Percentiles rank a stretch among this genome's conserved stretches.
Evolutionary conservation across 495 filamentous ascomycete genomes (phyloP).

Genomic region (Penicillium bialowiezense): DNA sequence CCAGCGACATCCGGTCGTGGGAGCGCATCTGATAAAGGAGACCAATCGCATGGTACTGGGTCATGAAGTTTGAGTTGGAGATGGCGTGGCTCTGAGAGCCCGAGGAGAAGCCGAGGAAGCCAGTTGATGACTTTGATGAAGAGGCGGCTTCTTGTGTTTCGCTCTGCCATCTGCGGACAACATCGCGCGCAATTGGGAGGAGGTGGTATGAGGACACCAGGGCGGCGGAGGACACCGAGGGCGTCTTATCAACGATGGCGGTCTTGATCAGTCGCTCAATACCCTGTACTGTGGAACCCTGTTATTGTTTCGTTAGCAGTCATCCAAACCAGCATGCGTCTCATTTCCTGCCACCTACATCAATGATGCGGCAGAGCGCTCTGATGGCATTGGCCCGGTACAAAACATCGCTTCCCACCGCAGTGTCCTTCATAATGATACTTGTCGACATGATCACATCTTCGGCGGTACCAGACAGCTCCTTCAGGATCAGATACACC

Average conservation of each 20-base stretch:
- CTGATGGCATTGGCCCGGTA: constrained; percentile 97
- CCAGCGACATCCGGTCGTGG: constrained; percentile 94
- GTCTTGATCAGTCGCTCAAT: constrained; percentile 99
- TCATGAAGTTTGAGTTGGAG: constrained; percentile 82
- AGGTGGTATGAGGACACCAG: constrained; percentile 98
- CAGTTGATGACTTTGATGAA: constrained; percentile 78
- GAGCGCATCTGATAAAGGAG: constrained; percentile 97
- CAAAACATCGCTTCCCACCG: constrained; percentile 89
- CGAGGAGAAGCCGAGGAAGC: constrained; percentile 85
- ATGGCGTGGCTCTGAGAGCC: constrained; percentile 63
- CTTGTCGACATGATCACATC: constrained; percentile 99
- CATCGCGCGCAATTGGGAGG: constrained; percentile 90
- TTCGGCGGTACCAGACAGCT: constrained; percentile 92
- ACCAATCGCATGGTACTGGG: constrained; percentile 98
- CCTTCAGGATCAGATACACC: constrained; percentile 97
- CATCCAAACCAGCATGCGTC: background rate
- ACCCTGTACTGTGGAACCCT: constrained; percentile 95
- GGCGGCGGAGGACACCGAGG: constrained; percentile 94
- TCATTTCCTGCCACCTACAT: constrained; percentile 55
- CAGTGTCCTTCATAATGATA: constrained; percentile 99
- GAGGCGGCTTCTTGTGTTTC: constrained; percentile 97
- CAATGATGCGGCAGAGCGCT: constrained; percentile 93
- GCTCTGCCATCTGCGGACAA: constrained; percentile 96
- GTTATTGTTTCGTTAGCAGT: constrained; percentile 15
- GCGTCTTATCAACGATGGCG: constrained; percentile 98